Conservation (phyloP, 176 grass and related monocot genomes). For the Raddia distichophylla region DNA sequence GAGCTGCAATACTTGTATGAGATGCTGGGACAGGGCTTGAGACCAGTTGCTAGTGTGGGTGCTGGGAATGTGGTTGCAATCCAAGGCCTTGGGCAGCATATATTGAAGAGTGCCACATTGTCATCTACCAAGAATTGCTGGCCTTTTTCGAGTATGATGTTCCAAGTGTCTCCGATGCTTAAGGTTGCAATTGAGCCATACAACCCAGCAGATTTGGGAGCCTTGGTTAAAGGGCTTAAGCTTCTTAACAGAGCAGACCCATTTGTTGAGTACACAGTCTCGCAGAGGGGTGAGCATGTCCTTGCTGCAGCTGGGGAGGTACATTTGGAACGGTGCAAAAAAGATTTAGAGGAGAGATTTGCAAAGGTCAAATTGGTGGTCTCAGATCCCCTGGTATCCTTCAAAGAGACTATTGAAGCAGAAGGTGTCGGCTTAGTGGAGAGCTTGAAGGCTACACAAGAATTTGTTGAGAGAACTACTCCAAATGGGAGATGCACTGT, state of each 20-base stretch:
- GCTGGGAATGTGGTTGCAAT: constrained; percentile 88
- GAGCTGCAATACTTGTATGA: constrained; percentile 78
- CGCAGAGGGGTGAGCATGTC: constrained; percentile 80
- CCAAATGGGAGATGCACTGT: constrained; percentile 80
- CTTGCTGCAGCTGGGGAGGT: constrained; percentile 86
- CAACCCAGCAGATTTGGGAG: constrained; percentile 66
- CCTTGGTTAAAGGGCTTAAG: constrained; percentile 71
- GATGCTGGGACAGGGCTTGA: constrained; percentile 85
- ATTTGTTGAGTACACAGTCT: constrained; percentile 81
- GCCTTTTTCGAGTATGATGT: constrained; percentile 93
- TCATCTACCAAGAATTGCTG: constrained; percentile 75
- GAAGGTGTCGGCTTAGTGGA: constrained; percentile 54
- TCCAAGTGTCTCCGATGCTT: constrained; percentile 87
- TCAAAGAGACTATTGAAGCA: constrained; percentile 87
- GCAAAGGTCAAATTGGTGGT: constrained; percentile 84
- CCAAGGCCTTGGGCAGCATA: constrained; percentile 73
- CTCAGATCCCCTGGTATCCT: constrained; percentile 85
- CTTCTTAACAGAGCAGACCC: constrained; percentile 89
- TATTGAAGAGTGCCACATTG: constrained; percentile 92
- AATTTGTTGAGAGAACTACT: constrained; percentile 71
- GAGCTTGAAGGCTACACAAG: constrained; percentile 38
- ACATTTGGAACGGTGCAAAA: constrained; percentile 89
- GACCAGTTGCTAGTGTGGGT: constrained; percentile 52
- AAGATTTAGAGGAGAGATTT: constrained; percentile 90
- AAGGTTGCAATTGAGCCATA: constrained; percentile 89